These are phyloP conservation scores for Phaffia tasmanica DNA, from an alignment of 768 basidiomycete species.

Conservation along the genomic window DNA sequence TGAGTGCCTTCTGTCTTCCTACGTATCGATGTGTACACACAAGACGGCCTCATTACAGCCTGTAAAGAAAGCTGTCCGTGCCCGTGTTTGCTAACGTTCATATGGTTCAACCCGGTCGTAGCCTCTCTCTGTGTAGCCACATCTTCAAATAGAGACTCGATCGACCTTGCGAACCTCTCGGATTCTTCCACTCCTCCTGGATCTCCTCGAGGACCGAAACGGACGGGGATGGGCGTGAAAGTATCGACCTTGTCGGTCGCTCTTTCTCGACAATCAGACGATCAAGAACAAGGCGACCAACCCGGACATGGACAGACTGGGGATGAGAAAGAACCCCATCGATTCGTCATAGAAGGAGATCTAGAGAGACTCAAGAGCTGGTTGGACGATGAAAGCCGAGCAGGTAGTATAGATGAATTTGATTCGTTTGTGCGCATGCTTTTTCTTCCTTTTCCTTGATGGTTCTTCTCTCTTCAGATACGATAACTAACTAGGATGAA, in stretches of 20 bases:
- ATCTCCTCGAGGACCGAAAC: too few relatives aligned
- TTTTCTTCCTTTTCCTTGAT: not conserved
- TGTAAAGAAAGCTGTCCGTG: not conserved
- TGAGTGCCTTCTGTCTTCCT: not conserved
- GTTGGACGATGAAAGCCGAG: not conserved
- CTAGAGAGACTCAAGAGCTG: too few relatives aligned
- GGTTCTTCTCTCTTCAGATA: not conserved
- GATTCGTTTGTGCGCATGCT: not conserved
- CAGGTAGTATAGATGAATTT: not conserved
- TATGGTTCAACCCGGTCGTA: not conserved
- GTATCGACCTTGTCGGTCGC: too few relatives aligned
- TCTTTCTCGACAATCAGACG: too few relatives aligned
- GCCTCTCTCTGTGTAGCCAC: not conserved
- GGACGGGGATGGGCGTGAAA: too few relatives aligned
- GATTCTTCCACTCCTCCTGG: too few relatives aligned
- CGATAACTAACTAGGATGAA: too few relatives aligned
- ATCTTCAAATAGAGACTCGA: not conserved
- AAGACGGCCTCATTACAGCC: not conserved
- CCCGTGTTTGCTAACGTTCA: not conserved
- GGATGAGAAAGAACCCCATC: too few relatives aligned
- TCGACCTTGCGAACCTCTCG: not conserved
- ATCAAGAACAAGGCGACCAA: too few relatives aligned
- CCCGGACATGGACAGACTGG: too few relatives aligned
- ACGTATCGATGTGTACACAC: not conserved
- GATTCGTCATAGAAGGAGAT: too few relatives aligned